Evolutionary conservation across 208 protist species (phyloP).

Genomic region (Leishmania amazonensis): DNA sequence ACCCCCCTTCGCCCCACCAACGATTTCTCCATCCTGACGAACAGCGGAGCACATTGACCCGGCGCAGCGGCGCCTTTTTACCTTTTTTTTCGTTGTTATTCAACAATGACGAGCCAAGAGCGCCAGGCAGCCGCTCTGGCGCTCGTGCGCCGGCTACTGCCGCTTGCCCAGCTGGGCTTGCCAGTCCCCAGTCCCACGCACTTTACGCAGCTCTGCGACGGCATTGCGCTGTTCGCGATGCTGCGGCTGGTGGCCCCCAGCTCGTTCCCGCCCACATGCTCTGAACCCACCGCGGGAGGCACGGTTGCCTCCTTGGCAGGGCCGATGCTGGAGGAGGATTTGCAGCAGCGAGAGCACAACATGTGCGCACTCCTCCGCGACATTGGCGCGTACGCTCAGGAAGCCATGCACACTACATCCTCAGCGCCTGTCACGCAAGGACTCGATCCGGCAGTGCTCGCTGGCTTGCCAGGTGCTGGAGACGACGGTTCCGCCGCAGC

Average conservation of each 20-base stretch:
- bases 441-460: constrained; percentile 23
- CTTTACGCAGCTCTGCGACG: constrained; percentile 47
- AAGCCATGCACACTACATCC: constrained; percentile 29
- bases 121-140: constrained; percentile 29
- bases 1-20: neutral
- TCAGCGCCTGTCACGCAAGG: constrained; percentile 31
- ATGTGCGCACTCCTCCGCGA: constrained; percentile 40
- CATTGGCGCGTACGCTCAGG: constrained; percentile 48
- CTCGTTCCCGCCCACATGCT: constrained; percentile 36
- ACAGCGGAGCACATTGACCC: neutral
- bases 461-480: constrained; percentile 20
- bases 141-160: constrained; percentile 32
- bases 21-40: neutral
- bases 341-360: constrained; percentile 41
- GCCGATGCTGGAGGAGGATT: constrained; percentile 6
- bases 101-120: constrained; percentile 3
- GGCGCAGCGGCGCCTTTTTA: neutral
- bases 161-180: constrained; percentile 6
- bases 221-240: constrained; percentile 40
- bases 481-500: neutral
- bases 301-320: constrained; percentile 7
- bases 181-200: constrained; percentile 14
- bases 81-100: neutral
- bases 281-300: constrained; percentile 12
- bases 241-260: constrained; percentile 42